Evolutionary conservation across 2,329 filamentous ascomycete species (phyloP).

Genomic region (Epichloe brachyelytri): DNA sequence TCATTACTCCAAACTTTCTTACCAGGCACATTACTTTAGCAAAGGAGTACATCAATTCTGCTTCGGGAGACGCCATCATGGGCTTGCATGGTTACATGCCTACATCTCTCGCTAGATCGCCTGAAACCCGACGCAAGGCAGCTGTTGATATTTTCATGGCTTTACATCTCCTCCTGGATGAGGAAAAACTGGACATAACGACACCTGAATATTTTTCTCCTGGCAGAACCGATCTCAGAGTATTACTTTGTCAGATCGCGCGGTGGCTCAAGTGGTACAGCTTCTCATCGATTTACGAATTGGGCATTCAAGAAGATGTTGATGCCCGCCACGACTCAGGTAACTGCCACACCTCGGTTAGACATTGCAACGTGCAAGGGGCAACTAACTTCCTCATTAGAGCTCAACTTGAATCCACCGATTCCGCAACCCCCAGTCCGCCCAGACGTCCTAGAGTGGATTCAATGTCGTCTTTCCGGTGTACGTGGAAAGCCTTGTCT

Average conservation of each 20-base stretch:
- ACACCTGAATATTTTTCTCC: slow-evolving; percentile 30
- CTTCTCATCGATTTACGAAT: slow-evolving; percentile 35
- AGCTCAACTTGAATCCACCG: slow-evolving; percentile 18
- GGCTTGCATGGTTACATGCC: slow-evolving; percentile 50
- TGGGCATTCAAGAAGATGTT: slow-evolving; percentile 38
- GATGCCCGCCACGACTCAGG: slow-evolving; percentile 26
- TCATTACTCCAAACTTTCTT: slow-evolving; percentile 28
- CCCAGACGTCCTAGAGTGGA: slow-evolving; percentile 40
- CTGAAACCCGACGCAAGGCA: slow-evolving; percentile 44
- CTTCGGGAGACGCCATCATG: slow-evolving; percentile 41
- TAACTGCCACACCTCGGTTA: slow-evolving; percentile 12
- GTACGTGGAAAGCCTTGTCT: slow-evolving; percentile 24
- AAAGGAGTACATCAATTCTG: slow-evolving; percentile 50
- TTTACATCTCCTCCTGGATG: slow-evolving; percentile 79
- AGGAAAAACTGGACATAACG: slow-evolving; percentile 65
- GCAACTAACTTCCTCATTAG: slow-evolving; percentile 9
- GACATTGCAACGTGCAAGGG: not conserved
- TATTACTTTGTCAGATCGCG: slow-evolving; percentile 67
- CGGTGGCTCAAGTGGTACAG: slow-evolving; percentile 64
- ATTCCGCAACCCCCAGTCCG: slow-evolving; percentile 21
- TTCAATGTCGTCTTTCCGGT: slow-evolving; percentile 32
- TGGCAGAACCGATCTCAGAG: slow-evolving; percentile 43
- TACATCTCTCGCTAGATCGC: slow-evolving; percentile 38
- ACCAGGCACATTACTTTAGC: slow-evolving; percentile 43
- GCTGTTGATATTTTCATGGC: slow-evolving; percentile 58